Conservation (phyloP, 1,284 basidiomycete species). For the Butyriboletus appendiculatus region DNA sequence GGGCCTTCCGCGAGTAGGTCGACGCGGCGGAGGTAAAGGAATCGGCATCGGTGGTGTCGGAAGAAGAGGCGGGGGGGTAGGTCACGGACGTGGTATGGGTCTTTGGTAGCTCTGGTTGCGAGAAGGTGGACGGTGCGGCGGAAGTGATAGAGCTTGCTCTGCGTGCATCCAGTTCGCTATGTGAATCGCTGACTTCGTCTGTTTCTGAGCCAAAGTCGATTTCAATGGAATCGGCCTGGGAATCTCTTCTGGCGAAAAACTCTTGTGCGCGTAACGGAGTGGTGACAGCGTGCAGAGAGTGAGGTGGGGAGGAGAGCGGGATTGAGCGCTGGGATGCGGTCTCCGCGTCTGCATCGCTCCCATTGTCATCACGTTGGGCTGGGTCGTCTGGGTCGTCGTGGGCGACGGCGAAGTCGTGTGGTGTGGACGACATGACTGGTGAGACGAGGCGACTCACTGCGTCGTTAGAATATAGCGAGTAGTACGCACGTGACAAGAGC, state of each 20-base stretch:
- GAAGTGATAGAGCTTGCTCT: conserved; percentile 53
- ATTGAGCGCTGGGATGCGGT: conserved; percentile 82
- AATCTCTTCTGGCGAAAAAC: conserved; percentile 44
- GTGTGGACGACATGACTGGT: conserved; percentile 20
- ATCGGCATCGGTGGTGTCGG: conserved; percentile 48
- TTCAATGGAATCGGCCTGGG: conserved; percentile 48
- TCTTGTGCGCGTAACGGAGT: conserved; percentile 37
- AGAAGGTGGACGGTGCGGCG: conserved; percentile 43
- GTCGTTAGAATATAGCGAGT: background rate
- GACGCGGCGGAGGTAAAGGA: conserved; percentile 67
- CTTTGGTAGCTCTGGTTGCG: conserved; percentile 39
- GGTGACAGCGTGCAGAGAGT: conserved; percentile 42
- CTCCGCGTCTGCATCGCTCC: conserved; percentile 56
- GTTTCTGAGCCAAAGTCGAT: conserved; percentile 55
- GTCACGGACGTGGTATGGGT: conserved; percentile 38
- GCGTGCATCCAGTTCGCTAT: conserved; percentile 30
- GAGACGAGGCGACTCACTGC: background rate
- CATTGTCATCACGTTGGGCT: conserved; percentile 14
- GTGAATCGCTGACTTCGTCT: conserved; percentile 51
- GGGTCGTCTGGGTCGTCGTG: conserved; percentile 7
- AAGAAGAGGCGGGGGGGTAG: conserved; percentile 58
- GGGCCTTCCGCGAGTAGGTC: conserved; percentile 67
- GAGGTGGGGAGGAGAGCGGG: conserved; percentile 63
- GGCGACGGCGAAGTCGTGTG: conserved; percentile 2
- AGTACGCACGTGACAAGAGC: conserved; percentile 20